phyloP scores from a whole-genome alignment of 2,329 filamentous ascomycete species.

The Fusarium anguioides region DNA sequence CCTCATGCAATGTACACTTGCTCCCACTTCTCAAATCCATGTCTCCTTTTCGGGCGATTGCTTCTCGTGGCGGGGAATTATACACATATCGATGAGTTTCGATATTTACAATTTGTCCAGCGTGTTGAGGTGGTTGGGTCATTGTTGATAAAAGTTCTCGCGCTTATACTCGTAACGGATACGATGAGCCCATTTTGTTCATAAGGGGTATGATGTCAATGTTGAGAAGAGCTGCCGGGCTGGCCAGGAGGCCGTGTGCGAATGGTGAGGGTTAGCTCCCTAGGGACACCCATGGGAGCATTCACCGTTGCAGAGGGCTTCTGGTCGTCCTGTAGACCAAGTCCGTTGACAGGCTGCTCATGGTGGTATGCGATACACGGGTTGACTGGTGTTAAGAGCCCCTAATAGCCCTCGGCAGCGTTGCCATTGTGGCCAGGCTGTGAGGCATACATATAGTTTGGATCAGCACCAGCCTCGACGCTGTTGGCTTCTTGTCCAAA shows the following conservation, averaged over 20 bases:
- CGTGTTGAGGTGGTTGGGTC: background rate
- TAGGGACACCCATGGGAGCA: too few relatives aligned
- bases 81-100: constrained; percentile 21
- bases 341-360: too few relatives aligned
- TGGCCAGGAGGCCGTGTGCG: background rate
- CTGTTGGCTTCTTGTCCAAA: constrained; percentile 56
- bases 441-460: constrained; percentile 65
- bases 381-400: background rate
- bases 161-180: background rate
- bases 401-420: constrained; percentile 63
- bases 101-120: constrained; percentile 1
- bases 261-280: background rate
- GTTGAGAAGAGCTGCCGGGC: background rate
- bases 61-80: constrained; percentile 21
- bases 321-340: background rate
- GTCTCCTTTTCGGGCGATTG: background rate
- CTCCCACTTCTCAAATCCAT: constrained; percentile 22
- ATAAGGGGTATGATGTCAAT: background rate
- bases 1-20: constrained; percentile 30
- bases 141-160: background rate
- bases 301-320: too few relatives aligned
- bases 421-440: constrained; percentile 69
- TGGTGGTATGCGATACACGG: background rate
- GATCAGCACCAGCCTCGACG: constrained; percentile 55
- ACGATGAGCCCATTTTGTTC: background rate